These are phyloP conservation scores for Yamadazyma sp. DNA, from an alignment of 805 yeast species.

Conservation along the genomic window DNA sequence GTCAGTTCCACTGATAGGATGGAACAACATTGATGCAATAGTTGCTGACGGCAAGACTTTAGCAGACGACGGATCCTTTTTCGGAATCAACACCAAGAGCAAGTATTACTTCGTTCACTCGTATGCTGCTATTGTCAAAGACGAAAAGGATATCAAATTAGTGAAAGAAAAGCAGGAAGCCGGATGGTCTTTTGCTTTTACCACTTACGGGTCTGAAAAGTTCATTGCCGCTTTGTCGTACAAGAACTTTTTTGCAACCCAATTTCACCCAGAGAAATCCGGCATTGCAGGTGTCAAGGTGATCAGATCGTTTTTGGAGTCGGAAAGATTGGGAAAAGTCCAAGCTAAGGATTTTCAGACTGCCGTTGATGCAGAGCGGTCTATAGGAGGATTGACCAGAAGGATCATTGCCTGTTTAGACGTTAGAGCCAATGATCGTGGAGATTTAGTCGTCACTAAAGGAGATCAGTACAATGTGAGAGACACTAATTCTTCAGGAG, in stretches of 20 bases:
- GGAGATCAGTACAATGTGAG: conserved; percentile 99
- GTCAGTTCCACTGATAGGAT: conserved; percentile 95
- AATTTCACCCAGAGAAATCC: conserved; percentile 98
- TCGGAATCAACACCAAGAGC: conserved; percentile 60
- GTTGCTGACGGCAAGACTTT: conserved; percentile 23
- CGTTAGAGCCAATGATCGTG: conserved; percentile 91
- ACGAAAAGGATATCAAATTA: conserved; percentile 23
- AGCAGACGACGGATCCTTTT: conserved; percentile 39
- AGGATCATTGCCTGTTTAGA: conserved; percentile 96
- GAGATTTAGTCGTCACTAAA: conserved; percentile 95
- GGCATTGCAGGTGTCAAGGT: conserved; percentile 86
- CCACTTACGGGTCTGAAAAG: conserved; percentile 72
- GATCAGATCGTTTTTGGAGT: conserved; percentile 65
- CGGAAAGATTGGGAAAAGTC: conserved; percentile 30
- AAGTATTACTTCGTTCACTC: conserved; percentile 96
- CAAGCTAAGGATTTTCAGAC: conserved; percentile 19
- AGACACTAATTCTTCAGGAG: conserved; percentile 45
- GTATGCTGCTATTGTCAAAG: conserved; percentile 69
- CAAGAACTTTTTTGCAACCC: conserved; percentile 88
- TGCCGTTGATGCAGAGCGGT: conserved; percentile 17
- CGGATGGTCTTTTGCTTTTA: conserved; percentile 72
- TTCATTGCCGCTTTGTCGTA: conserved; percentile 80
- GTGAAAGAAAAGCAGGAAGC: conserved; percentile 26
- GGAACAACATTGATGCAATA: conserved; percentile 61
- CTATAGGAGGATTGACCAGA: conserved; percentile 71